phyloP scores from a whole-genome alignment of 257 asterid species.

The Pogostemon cablin region DNA sequence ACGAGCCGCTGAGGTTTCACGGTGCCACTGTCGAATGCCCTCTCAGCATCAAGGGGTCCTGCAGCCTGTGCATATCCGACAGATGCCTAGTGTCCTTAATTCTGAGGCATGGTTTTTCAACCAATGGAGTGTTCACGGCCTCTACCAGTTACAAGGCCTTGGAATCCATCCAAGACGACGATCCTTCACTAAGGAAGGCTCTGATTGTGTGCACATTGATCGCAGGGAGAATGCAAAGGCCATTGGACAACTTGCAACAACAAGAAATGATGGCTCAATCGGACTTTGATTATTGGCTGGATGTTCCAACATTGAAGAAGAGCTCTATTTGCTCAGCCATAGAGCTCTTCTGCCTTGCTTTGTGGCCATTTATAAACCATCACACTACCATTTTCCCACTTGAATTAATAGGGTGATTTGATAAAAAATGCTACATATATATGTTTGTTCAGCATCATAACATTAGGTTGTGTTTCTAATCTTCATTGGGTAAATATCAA shows the following conservation, averaged over 20 bases:
- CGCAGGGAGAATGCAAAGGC: constrained; percentile 93
- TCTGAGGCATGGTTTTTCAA: constrained; percentile 66
- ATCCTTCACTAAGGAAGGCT: constrained; percentile 48
- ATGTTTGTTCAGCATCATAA: too few relatives aligned
- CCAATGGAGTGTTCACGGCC: constrained; percentile 78
- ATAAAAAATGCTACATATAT: background rate
- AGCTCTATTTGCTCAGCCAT: constrained; percentile 69
- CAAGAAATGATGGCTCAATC: constrained; percentile 68
- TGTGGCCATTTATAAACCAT: constrained; percentile 71
- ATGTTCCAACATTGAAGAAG: constrained; percentile 76
- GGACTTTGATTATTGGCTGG: constrained; percentile 92
- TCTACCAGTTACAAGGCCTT: constrained; percentile 83
- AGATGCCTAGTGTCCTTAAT: constrained; percentile 69
- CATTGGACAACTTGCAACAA: constrained; percentile 56
- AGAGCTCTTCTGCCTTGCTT: constrained; percentile 96
- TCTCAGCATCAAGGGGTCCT: constrained; percentile 58
- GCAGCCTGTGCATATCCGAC: constrained; percentile 59
- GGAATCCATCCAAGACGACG: constrained; percentile 51
- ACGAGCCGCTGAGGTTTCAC: constrained; percentile 79
- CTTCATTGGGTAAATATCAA: too few relatives aligned
- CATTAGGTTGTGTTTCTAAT: too few relatives aligned
- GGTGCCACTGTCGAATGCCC: constrained; percentile 73
- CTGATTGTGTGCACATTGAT: constrained; percentile 85
- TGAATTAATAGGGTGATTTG: background rate
- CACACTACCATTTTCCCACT: constrained; percentile 21